Evolutionary conservation across 2,329 filamentous ascomycete species (phyloP).

Genomic region (Anisogramma anomala): DNA sequence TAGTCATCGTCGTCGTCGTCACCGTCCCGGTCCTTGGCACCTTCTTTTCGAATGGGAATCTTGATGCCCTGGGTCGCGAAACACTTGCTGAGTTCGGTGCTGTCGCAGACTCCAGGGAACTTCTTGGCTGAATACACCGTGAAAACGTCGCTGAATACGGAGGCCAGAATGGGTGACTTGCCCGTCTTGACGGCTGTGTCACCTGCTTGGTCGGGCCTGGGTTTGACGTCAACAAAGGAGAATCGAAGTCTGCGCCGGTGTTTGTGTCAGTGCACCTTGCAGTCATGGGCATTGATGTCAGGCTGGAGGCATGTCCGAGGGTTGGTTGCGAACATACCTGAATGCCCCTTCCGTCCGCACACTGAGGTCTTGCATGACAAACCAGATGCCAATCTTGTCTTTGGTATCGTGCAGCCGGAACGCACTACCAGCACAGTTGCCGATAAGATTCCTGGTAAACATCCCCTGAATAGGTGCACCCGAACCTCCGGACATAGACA

Average conservation of each 20-base stretch:
- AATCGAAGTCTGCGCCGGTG: constrained; percentile 41
- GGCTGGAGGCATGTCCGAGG: background rate
- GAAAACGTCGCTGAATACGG: constrained; percentile 78
- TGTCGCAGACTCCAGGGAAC: constrained; percentile 94
- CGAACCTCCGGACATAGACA: constrained; percentile 32
- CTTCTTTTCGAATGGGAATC: constrained; percentile 89
- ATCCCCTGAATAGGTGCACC: constrained; percentile 52
- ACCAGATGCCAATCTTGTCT: constrained; percentile 85
- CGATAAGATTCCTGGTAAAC: constrained; percentile 92
- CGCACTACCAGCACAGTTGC: constrained; percentile 79
- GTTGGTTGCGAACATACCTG: constrained; percentile 43
- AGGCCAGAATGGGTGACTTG: constrained; percentile 70
- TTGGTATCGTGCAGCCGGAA: constrained; percentile 69
- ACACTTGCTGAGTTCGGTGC: constrained; percentile 77
- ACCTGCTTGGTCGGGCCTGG: constrained; percentile 8
- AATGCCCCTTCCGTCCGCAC: constrained; percentile 88
- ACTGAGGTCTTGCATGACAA: constrained; percentile 88
- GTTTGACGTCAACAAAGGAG: constrained; percentile 71
- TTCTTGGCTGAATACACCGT: constrained; percentile 96
- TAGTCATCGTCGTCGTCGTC: constrained; percentile 32
- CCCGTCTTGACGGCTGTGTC: constrained; percentile 52
- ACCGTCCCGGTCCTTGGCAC: constrained; percentile 35
- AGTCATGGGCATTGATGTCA: background rate
- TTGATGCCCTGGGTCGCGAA: constrained; percentile 94
- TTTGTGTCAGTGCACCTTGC: constrained; percentile 3